Base-by-base conservation (phyloP, 2,329 filamentous ascomycete genomes). In the Ploettnerulaceae sp. region DNA sequence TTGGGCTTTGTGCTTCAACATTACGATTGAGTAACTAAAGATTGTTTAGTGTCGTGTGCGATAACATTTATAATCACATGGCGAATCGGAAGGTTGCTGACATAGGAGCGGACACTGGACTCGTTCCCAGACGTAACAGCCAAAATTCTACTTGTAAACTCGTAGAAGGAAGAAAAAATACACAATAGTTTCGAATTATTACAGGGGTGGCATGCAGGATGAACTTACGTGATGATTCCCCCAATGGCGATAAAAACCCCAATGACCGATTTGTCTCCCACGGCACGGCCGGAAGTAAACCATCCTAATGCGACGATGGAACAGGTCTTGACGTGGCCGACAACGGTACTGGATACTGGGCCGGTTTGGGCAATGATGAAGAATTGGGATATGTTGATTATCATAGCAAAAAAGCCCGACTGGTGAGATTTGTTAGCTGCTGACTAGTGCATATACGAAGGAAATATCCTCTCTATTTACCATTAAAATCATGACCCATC, bases 241-340 rank as follows among this genome's bases (percentile, higher is more conserved):
- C 69, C 71, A 39, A 82, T 66, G 5, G 77, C 78, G 49, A 79
- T 61, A 5, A 77, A 61, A 25, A 81, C 73, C 18, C 77, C 77
- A 33, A 76, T 52, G 17, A 79, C 62, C 4, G 74, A 74, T 61
- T 71, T 76, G 57, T 80, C 76, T 11, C 72, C 71, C 21, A 78
- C 71, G 7, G 72, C 70, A n/a, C 76, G 67, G 7, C 77, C 75
- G 8, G 73, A 78, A 0, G 67, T 70, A 46, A 70, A 67, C 80
- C 80, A 84, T 22, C 80, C 79, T 4, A 84, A 64, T 14, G 73
- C 72, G n/a, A 83, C 78, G 53, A 84, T 82, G 4, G 74, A 75
- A 56, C 78, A 82, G 0, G 79, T 84, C 66, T 84, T 84, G 26
- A 81, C 67, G 57, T 84, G 79, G 0, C 79, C 81, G 12, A 84